Evolutionary conservation across 768 basidiomycete species (phyloP).

Genomic region (Macrolepiota fuliginosa): DNA sequence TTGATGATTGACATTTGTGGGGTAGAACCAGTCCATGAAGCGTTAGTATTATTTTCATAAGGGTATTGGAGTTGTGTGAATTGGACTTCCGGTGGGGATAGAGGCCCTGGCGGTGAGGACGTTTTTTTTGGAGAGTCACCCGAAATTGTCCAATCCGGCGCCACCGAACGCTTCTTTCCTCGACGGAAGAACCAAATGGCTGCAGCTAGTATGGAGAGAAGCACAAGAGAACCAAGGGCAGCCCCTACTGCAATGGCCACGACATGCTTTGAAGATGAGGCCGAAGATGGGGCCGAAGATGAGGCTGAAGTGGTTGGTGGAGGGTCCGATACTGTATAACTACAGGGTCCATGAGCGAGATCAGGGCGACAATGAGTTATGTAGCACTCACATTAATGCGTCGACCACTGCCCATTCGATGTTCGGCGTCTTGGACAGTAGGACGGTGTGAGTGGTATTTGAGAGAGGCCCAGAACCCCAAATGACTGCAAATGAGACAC

Average conservation of each 20-base stretch:
- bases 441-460: slow-evolving; percentile 33
- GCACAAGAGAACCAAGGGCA: slow-evolving; percentile 28
- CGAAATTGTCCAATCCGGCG: slow-evolving; percentile 34
- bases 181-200: slow-evolving; percentile 28
- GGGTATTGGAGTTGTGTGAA: background rate
- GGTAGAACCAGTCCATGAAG: background rate
- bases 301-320: slow-evolving; percentile 12
- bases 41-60: background rate
- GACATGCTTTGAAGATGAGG: slow-evolving; percentile 18
- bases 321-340: slow-evolving; percentile 15
- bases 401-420: slow-evolving; percentile 36
- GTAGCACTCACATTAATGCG: slow-evolving; percentile 31
- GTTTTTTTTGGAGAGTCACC: slow-evolving; percentile 9
- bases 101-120: background rate
- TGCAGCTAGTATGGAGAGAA: slow-evolving; percentile 22
- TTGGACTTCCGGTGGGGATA: background rate
- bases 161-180: slow-evolving; percentile 23
- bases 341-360: background rate
- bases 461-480: slow-evolving; percentile 32
- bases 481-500: slow-evolving; percentile 32
- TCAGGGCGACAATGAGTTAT: background rate
- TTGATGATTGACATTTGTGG: background rate
- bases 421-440: slow-evolving; percentile 33
- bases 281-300: slow-evolving; percentile 18
- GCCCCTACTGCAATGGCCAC: slow-evolving; percentile 32